Evolutionary conservation across 768 basidiomycete genomes (phyloP).

Genomic region (Chalciporus chontae): DNA sequence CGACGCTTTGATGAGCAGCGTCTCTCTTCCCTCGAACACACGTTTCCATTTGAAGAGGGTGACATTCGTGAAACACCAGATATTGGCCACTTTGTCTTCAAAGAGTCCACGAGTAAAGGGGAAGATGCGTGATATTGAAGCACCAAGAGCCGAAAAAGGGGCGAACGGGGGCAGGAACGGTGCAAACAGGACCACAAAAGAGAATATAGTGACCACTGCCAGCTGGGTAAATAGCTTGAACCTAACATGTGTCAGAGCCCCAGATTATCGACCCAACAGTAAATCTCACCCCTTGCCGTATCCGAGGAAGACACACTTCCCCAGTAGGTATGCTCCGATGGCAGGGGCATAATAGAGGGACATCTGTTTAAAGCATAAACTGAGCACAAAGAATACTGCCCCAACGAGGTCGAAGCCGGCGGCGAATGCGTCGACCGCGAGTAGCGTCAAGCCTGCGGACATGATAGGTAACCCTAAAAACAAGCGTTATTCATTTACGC

Average conservation of each 20-base stretch:
- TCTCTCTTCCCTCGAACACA: conserved; percentile 36
- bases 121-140: conserved; percentile 79
- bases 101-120: conserved; percentile 89
- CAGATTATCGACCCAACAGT: not conserved
- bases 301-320: conserved; percentile 87
- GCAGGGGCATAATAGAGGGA: conserved; percentile 91
- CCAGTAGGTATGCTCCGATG: conserved; percentile 85
- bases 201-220: conserved; percentile 52
- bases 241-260: conserved; percentile 20
- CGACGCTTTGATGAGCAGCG: conserved; percentile 60
- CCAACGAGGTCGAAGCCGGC: conserved; percentile 68
- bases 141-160: conserved; percentile 45
- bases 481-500: conserved; percentile 16
- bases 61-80: conserved; percentile 94
- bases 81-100: conserved; percentile 96
- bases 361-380: conserved; percentile 95
- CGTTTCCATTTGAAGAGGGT: conserved; percentile 75
- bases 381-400: conserved; percentile 77
- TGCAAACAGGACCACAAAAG: conserved; percentile 69
- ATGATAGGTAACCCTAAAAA: not conserved
- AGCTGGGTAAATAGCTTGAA: conserved; percentile 63
- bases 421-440: conserved; percentile 69
- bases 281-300: conserved; percentile 56
- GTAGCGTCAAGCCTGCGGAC: conserved; percentile 58
- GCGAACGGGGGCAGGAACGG: conserved; percentile 78